These are phyloP conservation scores for Echria macrotheca DNA, from an alignment of 495 filamentous ascomycete genomes.

Conservation along the genomic window DNA sequence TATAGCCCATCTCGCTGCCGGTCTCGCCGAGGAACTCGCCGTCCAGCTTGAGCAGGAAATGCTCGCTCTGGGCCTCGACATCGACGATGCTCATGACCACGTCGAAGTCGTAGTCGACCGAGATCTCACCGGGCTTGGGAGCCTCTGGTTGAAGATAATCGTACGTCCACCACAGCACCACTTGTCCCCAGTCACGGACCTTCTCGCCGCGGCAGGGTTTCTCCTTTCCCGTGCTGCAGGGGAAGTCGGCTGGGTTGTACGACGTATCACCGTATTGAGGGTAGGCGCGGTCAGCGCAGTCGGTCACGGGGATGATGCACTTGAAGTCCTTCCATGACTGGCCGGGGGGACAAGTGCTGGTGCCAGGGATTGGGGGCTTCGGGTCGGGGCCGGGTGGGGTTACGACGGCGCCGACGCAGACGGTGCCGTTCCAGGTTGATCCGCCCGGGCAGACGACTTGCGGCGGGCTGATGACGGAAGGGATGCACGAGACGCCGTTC, in stretches of 20 bases:
- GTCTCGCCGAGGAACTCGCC: slow-evolving; percentile 2
- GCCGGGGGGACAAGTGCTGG: not conserved
- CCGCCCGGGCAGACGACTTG: not conserved
- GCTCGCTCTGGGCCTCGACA: slow-evolving; percentile 1
- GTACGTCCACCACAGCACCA: not conserved
- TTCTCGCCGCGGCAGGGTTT: not conserved
- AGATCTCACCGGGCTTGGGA: not conserved
- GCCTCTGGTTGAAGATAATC: not conserved
- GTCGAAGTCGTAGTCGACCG: slow-evolving; percentile 1
- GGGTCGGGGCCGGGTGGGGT: not conserved
- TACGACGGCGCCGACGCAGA: not conserved
- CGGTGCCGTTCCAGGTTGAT: not conserved
- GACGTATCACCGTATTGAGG: not conserved
- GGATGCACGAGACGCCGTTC: not conserved
- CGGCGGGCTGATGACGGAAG: not conserved
- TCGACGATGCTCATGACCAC: slow-evolving; percentile 2
- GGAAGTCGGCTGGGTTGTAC: slow-evolving; percentile 2
- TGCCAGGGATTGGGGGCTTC: not conserved
- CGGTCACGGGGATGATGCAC: not conserved
- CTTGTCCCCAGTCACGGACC: not conserved
- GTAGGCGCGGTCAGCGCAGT: not conserved
- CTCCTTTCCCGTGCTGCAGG: not conserved
- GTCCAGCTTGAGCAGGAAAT: not conserved
- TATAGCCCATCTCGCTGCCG: slow-evolving; percentile 2
- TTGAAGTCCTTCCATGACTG: not conserved